phyloP scores from a whole-genome alignment of 2,329 filamentous ascomycete species.

The Pestalotiopsis sp. region DNA sequence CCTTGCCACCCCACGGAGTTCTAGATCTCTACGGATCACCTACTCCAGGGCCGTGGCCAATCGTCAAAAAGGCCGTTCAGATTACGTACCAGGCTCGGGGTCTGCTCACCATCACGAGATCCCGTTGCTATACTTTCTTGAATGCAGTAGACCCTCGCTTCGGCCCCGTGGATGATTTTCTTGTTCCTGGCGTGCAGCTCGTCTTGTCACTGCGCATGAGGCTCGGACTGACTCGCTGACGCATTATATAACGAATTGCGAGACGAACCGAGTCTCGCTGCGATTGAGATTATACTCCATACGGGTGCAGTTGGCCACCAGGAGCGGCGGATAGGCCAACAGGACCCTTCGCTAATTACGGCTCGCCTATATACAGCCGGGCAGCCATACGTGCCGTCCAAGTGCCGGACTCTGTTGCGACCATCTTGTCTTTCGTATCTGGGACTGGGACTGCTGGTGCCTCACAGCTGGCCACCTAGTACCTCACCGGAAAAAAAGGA shows the following conservation, averaged over 20 bases:
- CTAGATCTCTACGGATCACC: background rate
- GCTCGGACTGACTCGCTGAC: background rate
- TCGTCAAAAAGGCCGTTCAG: background rate
- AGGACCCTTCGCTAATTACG: background rate
- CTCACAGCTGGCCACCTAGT: background rate
- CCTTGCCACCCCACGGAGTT: background rate
- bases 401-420: background rate
- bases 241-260: background rate
- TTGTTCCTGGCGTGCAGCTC: background rate
- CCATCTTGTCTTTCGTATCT: background rate
- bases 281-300: background rate
- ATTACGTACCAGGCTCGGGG: background rate
- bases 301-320: background rate
- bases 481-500: background rate
- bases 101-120: background rate
- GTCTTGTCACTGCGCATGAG: background rate
- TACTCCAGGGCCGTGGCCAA: background rate
- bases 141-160: background rate
- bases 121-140: background rate
- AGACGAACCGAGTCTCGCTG: background rate
- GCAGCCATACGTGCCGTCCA: background rate
- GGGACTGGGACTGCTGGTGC: background rate
- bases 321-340: background rate
- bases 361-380: background rate
- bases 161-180: background rate